Evolutionary conservation across 169 alveolate genomes (phyloP).

Genomic region (Eimeria sp.): DNA sequence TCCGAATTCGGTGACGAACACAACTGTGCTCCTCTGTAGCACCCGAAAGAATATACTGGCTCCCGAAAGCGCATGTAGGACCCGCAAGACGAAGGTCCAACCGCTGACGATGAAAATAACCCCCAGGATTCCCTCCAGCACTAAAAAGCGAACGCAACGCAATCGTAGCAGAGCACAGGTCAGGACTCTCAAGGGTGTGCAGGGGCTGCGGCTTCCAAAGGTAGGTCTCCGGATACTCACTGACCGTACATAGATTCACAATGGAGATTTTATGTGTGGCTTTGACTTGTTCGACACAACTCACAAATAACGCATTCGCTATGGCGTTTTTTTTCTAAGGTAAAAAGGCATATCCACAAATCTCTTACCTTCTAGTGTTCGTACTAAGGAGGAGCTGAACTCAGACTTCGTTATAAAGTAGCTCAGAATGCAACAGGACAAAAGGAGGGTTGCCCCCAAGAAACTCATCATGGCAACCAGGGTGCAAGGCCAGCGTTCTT

Average conservation of each 20-base stretch:
- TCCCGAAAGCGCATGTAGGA: slow-evolving; percentile 57
- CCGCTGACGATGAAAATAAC: slow-evolving; percentile 28
- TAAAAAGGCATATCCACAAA: neutral
- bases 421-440: slow-evolving; percentile 55
- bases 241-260: no score
- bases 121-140: slow-evolving; percentile 58
- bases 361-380: slow-evolving; percentile 23
- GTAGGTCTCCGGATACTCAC: neutral
- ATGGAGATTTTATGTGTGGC: no score
- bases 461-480: slow-evolving; percentile 3
- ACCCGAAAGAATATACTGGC: slow-evolving; percentile 58
- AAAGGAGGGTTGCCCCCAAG: neutral
- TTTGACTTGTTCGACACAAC: no score
- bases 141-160: neutral
- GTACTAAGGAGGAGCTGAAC: neutral
- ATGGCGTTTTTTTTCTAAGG: neutral
- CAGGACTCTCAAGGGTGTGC: neutral
- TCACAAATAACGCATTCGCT: neutral
- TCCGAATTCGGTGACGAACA: slow-evolving; percentile 45
- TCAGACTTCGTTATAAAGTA: slow-evolving; percentile 5
- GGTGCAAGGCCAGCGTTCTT: slow-evolving; percentile 68
- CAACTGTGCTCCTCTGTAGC: slow-evolving; percentile 23
- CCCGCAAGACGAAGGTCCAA: slow-evolving; percentile 61
- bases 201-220: neutral
- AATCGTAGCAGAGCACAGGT: neutral